Evolutionary conservation across 768 basidiomycete genomes (phyloP), one percentile per base, ranked within the genome.

Genomic region (Imleria badia): DNA sequence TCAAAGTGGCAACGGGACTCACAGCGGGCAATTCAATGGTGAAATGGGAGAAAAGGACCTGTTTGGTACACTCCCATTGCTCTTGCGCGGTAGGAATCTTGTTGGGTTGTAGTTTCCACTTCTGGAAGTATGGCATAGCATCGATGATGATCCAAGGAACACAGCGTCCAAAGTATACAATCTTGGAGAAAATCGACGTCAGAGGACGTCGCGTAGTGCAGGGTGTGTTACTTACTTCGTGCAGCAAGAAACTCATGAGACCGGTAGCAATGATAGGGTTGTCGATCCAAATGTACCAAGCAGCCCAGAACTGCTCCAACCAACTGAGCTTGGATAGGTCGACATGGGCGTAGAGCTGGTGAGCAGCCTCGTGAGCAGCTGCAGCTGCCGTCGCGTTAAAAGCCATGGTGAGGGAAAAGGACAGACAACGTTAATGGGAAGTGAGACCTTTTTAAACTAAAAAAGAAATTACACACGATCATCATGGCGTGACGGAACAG

Each of bases 101-200:
- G 60, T 68, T 80, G 5, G 91, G 86, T 69, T 98, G 96, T 5
- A 98, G 78, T 72, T 98, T 98, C 91, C 91, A 98, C 72, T 83
- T 79, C 44, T 83, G 81, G 76, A 98, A 99, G 76, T 93, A 98
- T 1, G 94, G 94, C 33, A 94, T 91, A 3, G 85, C 76, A 73
- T 99, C 97, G 69, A 98, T 87, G 72, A 97, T 89, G 62, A 98
- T 88, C 92, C 94, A 97, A 0, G 95, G 97, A 17, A 98, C 71
- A 60, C 87, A 87, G 22, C 97, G 89, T 36, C 96, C 97, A 66
- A 99, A 99, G 76, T 99, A 99, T 10, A 98, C 92, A 65, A 94
- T 73, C 95, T 97, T 57, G 34, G 17, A 9, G 22, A 14, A 15
- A 19, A 30, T n/a, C 0, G 6, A 12, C 15, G 51, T 53, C 19